Base-by-base conservation (phyloP, 2,329 filamentous ascomycete genomes). In the Aschersonia sp. region DNA sequence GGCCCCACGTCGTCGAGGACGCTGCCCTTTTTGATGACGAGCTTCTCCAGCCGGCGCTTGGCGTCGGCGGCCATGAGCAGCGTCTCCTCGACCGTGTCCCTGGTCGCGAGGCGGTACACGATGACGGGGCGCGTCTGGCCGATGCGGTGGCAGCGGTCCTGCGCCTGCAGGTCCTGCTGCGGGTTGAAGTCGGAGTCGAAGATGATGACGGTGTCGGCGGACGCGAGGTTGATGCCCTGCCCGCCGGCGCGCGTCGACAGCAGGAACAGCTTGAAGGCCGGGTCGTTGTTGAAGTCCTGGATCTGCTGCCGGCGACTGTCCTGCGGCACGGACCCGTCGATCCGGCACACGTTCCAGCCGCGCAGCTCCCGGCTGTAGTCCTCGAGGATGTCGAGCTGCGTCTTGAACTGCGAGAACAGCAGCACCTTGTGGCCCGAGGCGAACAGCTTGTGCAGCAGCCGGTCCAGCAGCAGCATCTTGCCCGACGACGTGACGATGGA, bases 381-480 rank as follows among this genome's bases (percentile, higher is more conserved):
- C 52, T 94, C 80, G 0, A 98, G 71, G 2, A 98, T 84, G 58
- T 97, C 88, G 0, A 98, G 78, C 53, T 95, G 89, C 0, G 84
- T 94, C 49, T 89, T 94, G 68, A 98, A 98, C 59, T 98, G 92
- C 0, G 87, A 94, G 64, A 98, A 98, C 46, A 98, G 87, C 43
- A 98, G 76, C 31, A 97, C 83, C 59, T 97, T 97, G 68, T 96
- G 89, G 4, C 78, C 83, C 1, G 78, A 73, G 0, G 69, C 54
- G 50, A 98, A 83, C 0, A 98, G 73, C 2, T 73, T 73, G 0
- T 85, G 85, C 0, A 98, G 75, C 0, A 98, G 73, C 0, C 87
- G 80, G 60, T 98, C 92, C 0, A 98, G 76, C 1, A 98, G 76
- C 2, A 96, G 76, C 87, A 98, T 96, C 63, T 98, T 98, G 11